phyloP scores from a whole-genome alignment of 2,329 filamentous ascomycete genomes.

The Penicillium sp. region DNA sequence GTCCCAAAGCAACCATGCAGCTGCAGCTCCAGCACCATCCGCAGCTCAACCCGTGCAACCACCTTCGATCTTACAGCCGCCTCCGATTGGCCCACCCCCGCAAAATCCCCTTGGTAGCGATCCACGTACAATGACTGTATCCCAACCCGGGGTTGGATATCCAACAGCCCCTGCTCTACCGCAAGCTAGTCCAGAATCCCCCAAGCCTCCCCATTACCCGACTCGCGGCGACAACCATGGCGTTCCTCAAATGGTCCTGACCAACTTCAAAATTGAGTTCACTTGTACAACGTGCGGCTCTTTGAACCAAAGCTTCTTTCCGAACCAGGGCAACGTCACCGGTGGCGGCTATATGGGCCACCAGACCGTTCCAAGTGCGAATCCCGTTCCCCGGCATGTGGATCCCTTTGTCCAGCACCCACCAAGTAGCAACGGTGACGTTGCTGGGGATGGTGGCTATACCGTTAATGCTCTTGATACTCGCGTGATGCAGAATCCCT shows the following conservation, averaged over 20 bases:
- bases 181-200: conserved; percentile 16
- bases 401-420: conserved; percentile 17
- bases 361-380: conserved; percentile 19
- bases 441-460: conserved; percentile 22
- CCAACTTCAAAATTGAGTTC: conserved; percentile 40
- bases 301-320: conserved; percentile 37
- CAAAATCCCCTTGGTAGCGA: conserved; percentile 20
- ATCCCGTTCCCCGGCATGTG: conserved; percentile 14
- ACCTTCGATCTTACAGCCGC: conserved; percentile 18
- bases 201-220: conserved; percentile 23
- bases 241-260: conserved; percentile 29
- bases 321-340: conserved; percentile 35
- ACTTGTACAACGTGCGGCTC: conserved; percentile 36
- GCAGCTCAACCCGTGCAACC: conserved; percentile 18
- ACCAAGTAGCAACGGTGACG: conserved; percentile 13
- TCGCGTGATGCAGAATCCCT: conserved; percentile 27
- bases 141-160: conserved; percentile 22
- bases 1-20: conserved; percentile 16
- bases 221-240: conserved; percentile 22
- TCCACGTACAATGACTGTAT: conserved; percentile 20
- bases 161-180: conserved; percentile 17
- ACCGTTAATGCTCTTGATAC: conserved; percentile 21
- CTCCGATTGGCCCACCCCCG: conserved; percentile 20
- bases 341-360: conserved; percentile 26
- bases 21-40: conserved; percentile 19